A percentile compares a stretch with the other conserved stretches of the same genome.
phyloP scores from a whole-genome alignment of 2,329 filamentous ascomycete genomes.

The Alternaria ethzedia region DNA sequence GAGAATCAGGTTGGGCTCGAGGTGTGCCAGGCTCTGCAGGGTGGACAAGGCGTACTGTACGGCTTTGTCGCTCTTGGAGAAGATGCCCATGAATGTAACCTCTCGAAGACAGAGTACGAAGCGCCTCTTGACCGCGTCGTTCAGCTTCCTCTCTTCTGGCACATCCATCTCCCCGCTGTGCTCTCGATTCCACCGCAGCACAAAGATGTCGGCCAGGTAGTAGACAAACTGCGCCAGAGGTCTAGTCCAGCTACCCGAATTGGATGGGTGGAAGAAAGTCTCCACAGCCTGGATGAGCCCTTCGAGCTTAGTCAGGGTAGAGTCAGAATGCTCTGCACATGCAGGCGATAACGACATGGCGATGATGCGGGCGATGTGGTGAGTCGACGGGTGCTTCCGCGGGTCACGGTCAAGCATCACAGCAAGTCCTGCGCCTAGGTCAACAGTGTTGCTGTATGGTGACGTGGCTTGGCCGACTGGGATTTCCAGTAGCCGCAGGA shows the following conservation, averaged over 20 bases:
- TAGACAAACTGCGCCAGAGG: slow-evolving; percentile 89
- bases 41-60: slow-evolving; percentile 92
- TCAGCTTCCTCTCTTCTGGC: slow-evolving; percentile 79
- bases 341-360: slow-evolving; percentile 89
- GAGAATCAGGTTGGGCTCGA: slow-evolving; percentile 90
- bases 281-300: slow-evolving; percentile 93
- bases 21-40: slow-evolving; percentile 84
- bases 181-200: slow-evolving; percentile 97
- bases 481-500: slow-evolving; percentile 89
- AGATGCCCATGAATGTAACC: slow-evolving; percentile 97
- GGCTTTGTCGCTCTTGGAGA: slow-evolving; percentile 90
- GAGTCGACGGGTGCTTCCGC: slow-evolving; percentile 89
- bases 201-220: slow-evolving; percentile 93
- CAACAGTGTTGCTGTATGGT: slow-evolving; percentile 80
- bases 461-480: slow-evolving; percentile 95
- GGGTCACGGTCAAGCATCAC: slow-evolving; percentile 89
- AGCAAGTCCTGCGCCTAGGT: slow-evolving; percentile 81
- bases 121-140: slow-evolving; percentile 78
- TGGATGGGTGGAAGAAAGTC: slow-evolving; percentile 98
- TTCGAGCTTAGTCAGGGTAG: slow-evolving; percentile 83
- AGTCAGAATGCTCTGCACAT: slow-evolving; percentile 77
- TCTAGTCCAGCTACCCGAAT: slow-evolving; percentile 89
- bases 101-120: slow-evolving; percentile 91
- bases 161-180: slow-evolving; percentile 90
- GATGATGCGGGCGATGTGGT: slow-evolving; percentile 92